Evolutionary conservation across 176 grass and related monocot species (phyloP), one percentile per base, ranked within the genome.

Genomic region (Bromus sterilis): DNA sequence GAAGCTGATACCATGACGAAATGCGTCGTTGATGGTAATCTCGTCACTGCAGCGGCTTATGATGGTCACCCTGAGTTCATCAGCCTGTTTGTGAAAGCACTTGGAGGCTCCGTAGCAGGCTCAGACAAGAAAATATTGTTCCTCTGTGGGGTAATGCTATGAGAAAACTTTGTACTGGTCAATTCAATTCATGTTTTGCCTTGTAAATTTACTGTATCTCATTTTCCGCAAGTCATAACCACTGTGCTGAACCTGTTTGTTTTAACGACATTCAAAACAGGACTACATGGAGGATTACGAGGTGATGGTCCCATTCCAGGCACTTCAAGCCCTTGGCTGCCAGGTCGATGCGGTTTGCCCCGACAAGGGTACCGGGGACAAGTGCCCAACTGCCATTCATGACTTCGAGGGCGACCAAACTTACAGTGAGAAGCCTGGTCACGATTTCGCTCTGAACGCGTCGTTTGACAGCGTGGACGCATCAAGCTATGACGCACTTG

Each of bases 201-300:
- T 49, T 46, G 14, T 14, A 34, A 63, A 31, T 32, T n/a, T n/a
- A 4, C 26, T 49, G 12, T 20, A 46, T 55, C 33, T 58, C 53
- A 49, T 76, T 34, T 68, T 0, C 31, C 32, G 24, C n/a, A 16
- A 73, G 6, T 13, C 4, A 37, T 67, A 49, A 37, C 37, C 46
- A 10, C 1, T 57, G 4, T 35, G 5, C 49, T 78, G 36, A 56
- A 26, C 28, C 4, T 44, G 12, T 33, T 34, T 33, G 7, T 64
- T 75, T 55, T 75, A 21, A 28, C 20, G 34, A 35, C 18, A 53
- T 66, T 5, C 29, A 71, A 66, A 59, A 80, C 65, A 98, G 96
- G 96, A 98, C 21, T 98, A 89, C 82, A 98, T 98, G 96, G 96
- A 98, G 68, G 91, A 95, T 89, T 98, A 95, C 32, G 96, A 98